Evolutionary conservation across 2,329 filamentous ascomycete species (phyloP), one percentile per base, ranked within the genome.

Genomic region (Mariannaea elegans): DNA sequence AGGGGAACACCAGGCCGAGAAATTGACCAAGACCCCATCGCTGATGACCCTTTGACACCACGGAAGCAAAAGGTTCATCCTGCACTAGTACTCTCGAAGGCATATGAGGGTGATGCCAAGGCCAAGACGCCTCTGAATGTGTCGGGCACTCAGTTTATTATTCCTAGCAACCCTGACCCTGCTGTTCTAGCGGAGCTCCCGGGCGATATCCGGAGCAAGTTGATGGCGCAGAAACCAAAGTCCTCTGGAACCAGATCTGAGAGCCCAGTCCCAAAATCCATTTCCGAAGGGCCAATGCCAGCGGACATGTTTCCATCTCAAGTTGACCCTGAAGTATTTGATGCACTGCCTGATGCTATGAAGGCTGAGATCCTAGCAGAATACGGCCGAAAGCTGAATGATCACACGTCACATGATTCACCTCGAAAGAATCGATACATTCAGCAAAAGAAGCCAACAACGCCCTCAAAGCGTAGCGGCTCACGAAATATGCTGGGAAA

Each of bases 81-180:
- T 31, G 85, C 83, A 3, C 75, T 85, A 52, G 79, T 80, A 2
- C 76, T 88, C 46, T 77, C 81, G 3, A 81, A 77, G 65, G 80
- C 82, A 2, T 81, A 78, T 56, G 77, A 82, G 36, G 68, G 72
- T 56, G 77, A 91, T 73, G 59, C 78, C 64, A 79, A 86, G 76
- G 79, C 90, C 19, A 90, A 84, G 62, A 86, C 84, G 7, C 89
- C 89, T 1, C 79, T 97, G 19, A 97, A 97, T 70, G 85, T 92
- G 3, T 82, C 87, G 3, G 93, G 94, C 2, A 97, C 94, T 0
- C 95, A 99, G 70, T 99, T 99, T 70, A 87, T 98, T 45, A 82
- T 99, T 67, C 95, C 95, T 0, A 86, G 86, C 1, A 92, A 97
- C 66, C 85, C 91, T 2, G 95, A 99, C 72, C 88, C 90, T 0